These are phyloP conservation scores for Trichoderma gracile DNA, from an alignment of 2,329 filamentous ascomycete genomes.

Conservation along the genomic window DNA sequence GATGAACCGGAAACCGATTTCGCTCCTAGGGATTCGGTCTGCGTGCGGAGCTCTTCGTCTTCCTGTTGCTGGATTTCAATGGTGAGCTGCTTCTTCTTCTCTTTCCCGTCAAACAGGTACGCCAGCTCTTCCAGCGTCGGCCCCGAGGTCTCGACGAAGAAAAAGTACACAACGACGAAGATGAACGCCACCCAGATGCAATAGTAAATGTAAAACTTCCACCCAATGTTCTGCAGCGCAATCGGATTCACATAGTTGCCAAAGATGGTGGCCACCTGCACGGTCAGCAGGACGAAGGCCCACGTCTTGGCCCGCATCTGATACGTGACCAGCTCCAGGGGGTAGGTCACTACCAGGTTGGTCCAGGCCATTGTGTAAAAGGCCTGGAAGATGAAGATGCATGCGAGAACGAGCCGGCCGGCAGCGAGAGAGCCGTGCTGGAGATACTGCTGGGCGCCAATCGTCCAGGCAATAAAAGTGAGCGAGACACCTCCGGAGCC, in stretches of 20 bases:
- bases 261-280: constrained; percentile 42
- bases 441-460: constrained; percentile 42
- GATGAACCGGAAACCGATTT: constrained; percentile 19
- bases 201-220: constrained; percentile 47
- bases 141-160: constrained; percentile 43
- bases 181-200: constrained; percentile 43
- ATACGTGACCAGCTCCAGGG: constrained; percentile 45
- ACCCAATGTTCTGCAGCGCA: constrained; percentile 41
- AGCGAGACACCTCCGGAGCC: constrained; percentile 43
- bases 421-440: constrained; percentile 36
- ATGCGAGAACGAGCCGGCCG: constrained; percentile 42
- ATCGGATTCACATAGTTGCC: constrained; percentile 45
- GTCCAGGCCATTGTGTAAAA: constrained; percentile 49
- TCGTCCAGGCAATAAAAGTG: constrained; percentile 45
- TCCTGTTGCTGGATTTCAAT: constrained; percentile 33
- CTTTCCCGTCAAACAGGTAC: constrained; percentile 38
- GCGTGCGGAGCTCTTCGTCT: constrained; percentile 19
- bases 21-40: constrained; percentile 17
- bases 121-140: constrained; percentile 41
- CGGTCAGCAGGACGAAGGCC: constrained; percentile 44
- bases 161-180: constrained; percentile 43
- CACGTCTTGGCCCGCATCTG: constrained; percentile 47
- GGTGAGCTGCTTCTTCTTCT: constrained; percentile 33
- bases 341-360: constrained; percentile 46
- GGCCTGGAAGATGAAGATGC: constrained; percentile 46